phyloP scores from a whole-genome alignment of 768 basidiomycete species.

The Krasilnikovozyma curviuscula region DNA sequence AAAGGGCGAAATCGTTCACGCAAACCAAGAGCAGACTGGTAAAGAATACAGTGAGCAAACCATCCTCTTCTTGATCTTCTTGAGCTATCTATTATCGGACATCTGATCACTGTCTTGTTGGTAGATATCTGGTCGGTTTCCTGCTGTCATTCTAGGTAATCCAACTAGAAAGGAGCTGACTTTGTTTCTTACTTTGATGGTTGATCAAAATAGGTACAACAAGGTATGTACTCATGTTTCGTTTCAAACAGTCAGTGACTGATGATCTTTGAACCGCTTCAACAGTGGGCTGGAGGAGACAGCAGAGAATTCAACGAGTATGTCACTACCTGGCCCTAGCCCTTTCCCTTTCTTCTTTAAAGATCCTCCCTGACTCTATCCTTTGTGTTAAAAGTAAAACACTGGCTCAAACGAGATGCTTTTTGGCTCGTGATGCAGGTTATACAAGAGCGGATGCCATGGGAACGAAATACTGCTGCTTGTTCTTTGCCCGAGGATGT shows the following conservation, averaged over 20 bases:
- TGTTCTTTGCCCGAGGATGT: constrained; percentile 89
- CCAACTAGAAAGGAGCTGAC: neutral
- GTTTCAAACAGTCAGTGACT: neutral
- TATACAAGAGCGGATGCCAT: constrained; percentile 88
- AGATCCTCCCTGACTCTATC: neutral
- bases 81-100: constrained; percentile 6
- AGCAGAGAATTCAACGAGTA: constrained; percentile 13
- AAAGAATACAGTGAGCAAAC: constrained; percentile 75
- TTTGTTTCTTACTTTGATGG: neutral
- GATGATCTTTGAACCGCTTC: neutral
- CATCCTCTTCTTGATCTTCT: constrained; percentile 20
- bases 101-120: neutral
- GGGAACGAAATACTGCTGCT: constrained; percentile 76
- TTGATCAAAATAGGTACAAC: neutral
- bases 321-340: constrained; percentile 3
- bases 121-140: constrained; percentile 61
- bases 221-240: neutral
- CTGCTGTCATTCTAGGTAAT: neutral
- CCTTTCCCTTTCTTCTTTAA: neutral
- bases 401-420: constrained; percentile 82
- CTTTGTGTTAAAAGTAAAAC: constrained; percentile 43
- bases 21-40: constrained; percentile 71
- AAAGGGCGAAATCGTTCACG: constrained; percentile 72
- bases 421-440: constrained; percentile 69
- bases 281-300: constrained; percentile 94